phyloP scores from a whole-genome alignment of 257 asterid genomes.

The Leptodermis oblonga region DNA sequence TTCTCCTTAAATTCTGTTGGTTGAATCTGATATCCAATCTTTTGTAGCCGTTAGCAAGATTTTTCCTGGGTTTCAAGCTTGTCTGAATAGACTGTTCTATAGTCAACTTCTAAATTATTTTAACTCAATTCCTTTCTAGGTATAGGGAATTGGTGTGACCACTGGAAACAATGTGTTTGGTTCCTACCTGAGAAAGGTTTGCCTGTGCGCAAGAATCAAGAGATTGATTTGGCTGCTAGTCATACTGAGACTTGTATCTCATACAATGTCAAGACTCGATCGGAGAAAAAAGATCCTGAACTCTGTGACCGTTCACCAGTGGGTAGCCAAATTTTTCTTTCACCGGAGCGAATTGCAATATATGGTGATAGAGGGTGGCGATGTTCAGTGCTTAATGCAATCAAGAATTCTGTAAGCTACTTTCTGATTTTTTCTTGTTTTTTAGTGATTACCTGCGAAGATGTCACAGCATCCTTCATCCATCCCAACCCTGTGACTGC shows the following conservation, averaged over 20 bases:
- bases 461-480: not conserved
- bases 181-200: constrained; percentile 54
- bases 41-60: not conserved
- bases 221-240: constrained; percentile 49
- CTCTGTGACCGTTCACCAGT: constrained; percentile 25
- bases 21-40: not conserved
- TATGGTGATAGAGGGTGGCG: constrained; percentile 76
- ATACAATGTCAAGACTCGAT: constrained; percentile 42
- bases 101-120: not conserved
- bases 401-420: constrained; percentile 60
- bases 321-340: constrained; percentile 46
- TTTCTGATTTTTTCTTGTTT: constrained; percentile 6
- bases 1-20: not conserved
- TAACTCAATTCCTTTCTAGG: constrained; percentile 39
- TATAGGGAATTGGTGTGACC: constrained; percentile 78
- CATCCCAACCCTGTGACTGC: not conserved
- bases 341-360: constrained; percentile 69
- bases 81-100: not conserved
- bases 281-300: constrained; percentile 28
- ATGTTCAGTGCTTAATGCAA: constrained; percentile 55
- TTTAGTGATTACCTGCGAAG: not conserved
- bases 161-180: constrained; percentile 97
- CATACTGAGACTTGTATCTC: constrained; percentile 65
- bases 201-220: constrained; percentile 51
- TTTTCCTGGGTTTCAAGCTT: too few species aligned